A percentile compares a stretch with the other conserved stretches of the same genome.
Evolutionary conservation across 768 basidiomycete species (phyloP).

Genomic region (Russula virescens): DNA sequence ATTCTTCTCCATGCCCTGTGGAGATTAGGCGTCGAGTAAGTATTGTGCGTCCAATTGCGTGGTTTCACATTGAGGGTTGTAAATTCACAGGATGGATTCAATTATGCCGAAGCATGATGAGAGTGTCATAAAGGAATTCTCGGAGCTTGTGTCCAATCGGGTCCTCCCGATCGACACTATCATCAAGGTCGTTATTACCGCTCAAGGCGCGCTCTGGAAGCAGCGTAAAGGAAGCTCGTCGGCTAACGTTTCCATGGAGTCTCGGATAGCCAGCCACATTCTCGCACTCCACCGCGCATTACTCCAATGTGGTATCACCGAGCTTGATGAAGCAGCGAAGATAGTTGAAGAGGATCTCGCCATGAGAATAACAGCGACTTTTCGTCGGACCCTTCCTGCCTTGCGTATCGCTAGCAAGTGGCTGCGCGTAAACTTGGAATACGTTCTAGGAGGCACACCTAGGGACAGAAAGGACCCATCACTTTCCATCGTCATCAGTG

Average conservation of each 20-base stretch:
- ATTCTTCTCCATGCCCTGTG: slow-evolving; percentile 75
- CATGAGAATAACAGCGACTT: slow-evolving; percentile 77
- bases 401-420: slow-evolving; percentile 87
- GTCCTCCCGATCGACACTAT: slow-evolving; percentile 72
- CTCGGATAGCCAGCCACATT: slow-evolving; percentile 60
- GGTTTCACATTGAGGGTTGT: slow-evolving; percentile 16
- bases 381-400: slow-evolving; percentile 81
- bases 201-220: slow-evolving; percentile 81
- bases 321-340: slow-evolving; percentile 56
- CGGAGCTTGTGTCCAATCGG: slow-evolving; percentile 56
- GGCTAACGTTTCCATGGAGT: slow-evolving; percentile 43
- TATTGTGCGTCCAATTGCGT: slow-evolving; percentile 18
- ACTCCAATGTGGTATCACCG: slow-evolving; percentile 56
- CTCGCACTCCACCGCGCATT: slow-evolving; percentile 59
- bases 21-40: slow-evolving; percentile 51
- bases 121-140: slow-evolving; percentile 52
- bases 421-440: slow-evolving; percentile 61
- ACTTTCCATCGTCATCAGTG: slow-evolving; percentile 33
- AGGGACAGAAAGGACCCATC: slow-evolving; percentile 16
- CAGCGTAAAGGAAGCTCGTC: slow-evolving; percentile 65
- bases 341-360: slow-evolving; percentile 56
- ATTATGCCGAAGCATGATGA: slow-evolving; percentile 43
- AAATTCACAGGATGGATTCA: slow-evolving; percentile 41
- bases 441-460: slow-evolving; percentile 17
- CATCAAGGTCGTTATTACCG: slow-evolving; percentile 62